Base-by-base conservation (phyloP, 805 yeast species). In the Cyberlindnera veronae region DNA sequence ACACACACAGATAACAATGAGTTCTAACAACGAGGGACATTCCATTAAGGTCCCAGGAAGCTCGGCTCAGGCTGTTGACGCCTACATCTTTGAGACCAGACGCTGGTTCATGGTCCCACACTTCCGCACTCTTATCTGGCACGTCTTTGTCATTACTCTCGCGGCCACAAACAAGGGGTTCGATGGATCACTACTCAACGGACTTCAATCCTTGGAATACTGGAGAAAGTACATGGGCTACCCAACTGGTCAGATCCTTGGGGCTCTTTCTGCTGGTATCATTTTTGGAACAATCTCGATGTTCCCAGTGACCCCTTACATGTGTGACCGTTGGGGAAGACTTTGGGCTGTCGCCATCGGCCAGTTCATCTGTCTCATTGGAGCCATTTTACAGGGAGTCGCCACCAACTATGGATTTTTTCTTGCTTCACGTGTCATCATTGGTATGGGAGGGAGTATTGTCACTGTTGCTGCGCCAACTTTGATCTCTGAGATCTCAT, bases 161-260 rank as follows among this genome's bases (percentile, higher is more conserved):
- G 61, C 72, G 21, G 65, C 77, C 5, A 66, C 75, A 31, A 70
- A 68, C 49, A 65, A 55, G 38, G 75, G 76, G 36, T 71, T 60
- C 43, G 75, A 71, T 58, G 72, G 71, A 38, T 65, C 70, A n/a
- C 61, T 74, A 67, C 55, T 74, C 52, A 74, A 74, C 48, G 75
- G 74, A 14, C 59, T 74, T 38, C 79, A 74, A 45, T 57, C 72
- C 9, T 55, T 71, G 42, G 35, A 45, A 2, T 39, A 48, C 17
- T 75, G 77, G 75, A 49, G 50, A 18, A 34, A 49, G 5, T 59
- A 58, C 29, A 64, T 73, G 56, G 64, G 67, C 21, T 38, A 58
- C 37, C 73, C 72, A 23, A 45, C 60, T 12, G 69, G 70, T 46
- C 55, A 60, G 18, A 45, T 45, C 13, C 46, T 70, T 16, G 74